These are phyloP conservation scores for Platanthera guangdongensis DNA, from an alignment of 106 monocot species.

Conservation along the genomic window DNA sequence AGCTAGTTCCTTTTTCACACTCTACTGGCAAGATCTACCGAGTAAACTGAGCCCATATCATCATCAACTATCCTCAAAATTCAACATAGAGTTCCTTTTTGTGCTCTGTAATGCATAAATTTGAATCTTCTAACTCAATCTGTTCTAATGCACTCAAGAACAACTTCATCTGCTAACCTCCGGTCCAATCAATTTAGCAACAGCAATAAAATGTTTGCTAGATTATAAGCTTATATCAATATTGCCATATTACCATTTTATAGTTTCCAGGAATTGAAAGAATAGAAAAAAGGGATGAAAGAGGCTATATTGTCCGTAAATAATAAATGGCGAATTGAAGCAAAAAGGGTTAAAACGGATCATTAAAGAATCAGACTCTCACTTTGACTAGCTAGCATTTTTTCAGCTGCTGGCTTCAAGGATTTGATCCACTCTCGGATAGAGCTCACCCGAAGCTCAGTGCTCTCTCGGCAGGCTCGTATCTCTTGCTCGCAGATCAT, in stretches of 20 bases:
- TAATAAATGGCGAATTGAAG: not conserved
- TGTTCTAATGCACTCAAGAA: not conserved
- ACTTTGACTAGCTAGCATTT: conserved; percentile 35
- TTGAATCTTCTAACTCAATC: not conserved
- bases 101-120: too few species aligned
- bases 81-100: too few species aligned
- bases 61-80: too few species aligned
- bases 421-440: conserved; percentile 32
- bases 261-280: too few species aligned
- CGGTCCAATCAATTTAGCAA: not conserved
- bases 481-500: conserved; percentile 27
- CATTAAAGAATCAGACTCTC: not conserved
- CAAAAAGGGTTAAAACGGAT: not conserved
- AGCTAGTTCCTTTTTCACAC: too few species aligned
- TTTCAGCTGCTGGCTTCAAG: conserved; percentile 17
- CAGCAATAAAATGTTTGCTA: not conserved
- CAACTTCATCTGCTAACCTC: not conserved
- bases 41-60: too few species aligned
- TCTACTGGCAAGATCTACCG: too few species aligned
- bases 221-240: too few species aligned
- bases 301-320: not conserved
- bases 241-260: too few species aligned
- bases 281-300: not conserved
- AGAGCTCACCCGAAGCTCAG: conserved; percentile 11
- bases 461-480: conserved; percentile 14